These are phyloP conservation scores for Aspergillus texensis DNA, from an alignment of 2,329 filamentous ascomycete genomes.

Conservation along the genomic window DNA sequence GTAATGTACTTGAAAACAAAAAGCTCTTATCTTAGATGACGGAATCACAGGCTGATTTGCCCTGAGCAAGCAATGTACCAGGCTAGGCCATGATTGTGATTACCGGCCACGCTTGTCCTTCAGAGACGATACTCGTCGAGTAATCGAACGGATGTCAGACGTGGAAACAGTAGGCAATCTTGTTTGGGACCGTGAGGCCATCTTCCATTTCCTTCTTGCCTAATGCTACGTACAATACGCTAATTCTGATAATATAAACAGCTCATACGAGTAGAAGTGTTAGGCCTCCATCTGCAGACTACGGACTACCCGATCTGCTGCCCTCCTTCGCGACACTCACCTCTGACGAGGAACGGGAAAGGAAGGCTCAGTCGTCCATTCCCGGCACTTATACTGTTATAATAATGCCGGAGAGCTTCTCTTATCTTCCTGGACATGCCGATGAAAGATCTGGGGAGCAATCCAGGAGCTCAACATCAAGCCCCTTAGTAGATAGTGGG, in stretches of 20 bases:
- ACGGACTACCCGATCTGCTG: constrained; percentile 48
- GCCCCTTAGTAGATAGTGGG: constrained; percentile 31
- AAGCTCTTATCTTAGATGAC: background rate
- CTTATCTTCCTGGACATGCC: constrained; percentile 54
- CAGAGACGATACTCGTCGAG: constrained; percentile 55
- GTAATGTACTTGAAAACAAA: constrained; percentile 47
- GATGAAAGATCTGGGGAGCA: constrained; percentile 34
- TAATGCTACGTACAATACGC: background rate
- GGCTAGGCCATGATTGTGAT: constrained; percentile 60
- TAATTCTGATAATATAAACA: constrained; percentile 22
- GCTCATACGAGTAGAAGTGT: constrained; percentile 33
- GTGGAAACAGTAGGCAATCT: constrained; percentile 54
- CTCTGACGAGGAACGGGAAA: constrained; percentile 61
- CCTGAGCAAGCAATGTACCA: constrained; percentile 52
- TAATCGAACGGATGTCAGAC: constrained; percentile 55
- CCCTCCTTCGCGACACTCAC: constrained; percentile 57
- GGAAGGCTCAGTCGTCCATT: constrained; percentile 53
- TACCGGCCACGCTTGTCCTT: constrained; percentile 61
- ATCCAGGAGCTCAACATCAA: constrained; percentile 23
- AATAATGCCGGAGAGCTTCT: constrained; percentile 58
- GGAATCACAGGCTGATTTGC: constrained; percentile 10
- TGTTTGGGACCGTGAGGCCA: constrained; percentile 58
- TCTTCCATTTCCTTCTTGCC: constrained; percentile 4
- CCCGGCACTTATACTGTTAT: constrained; percentile 61
- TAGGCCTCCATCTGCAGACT: constrained; percentile 32